Evolutionary conservation across 805 yeast genomes (phyloP), one percentile per base, ranked within the genome.

Genomic region (Candida rishiriensis): DNA sequence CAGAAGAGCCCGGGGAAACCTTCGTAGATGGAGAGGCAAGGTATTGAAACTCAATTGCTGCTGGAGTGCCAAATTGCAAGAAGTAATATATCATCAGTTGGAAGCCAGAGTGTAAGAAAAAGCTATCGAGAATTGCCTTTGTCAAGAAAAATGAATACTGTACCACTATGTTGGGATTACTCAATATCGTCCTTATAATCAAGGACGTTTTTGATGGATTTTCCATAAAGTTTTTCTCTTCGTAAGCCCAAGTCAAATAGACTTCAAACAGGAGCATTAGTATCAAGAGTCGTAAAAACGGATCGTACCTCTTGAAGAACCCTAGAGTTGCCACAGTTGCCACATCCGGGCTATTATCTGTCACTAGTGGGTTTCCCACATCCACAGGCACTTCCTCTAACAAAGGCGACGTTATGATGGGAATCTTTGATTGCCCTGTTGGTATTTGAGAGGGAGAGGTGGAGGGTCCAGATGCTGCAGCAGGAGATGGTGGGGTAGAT

Each of bases 201-300:
- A 51, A 51, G 14, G 66, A 65, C 35, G 58, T 49, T 17, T 46
- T 48, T 11, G 42, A 40, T 9, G 43, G 45, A 33, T 52, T 48
- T 18, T 54, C 61, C 29, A 57, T 50, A 34, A 57, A 56, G 43
- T 72, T 75, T 52, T 77, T 79, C 61, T 91, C 99, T 48, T 85
- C 90, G 44, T 83, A 79, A 0, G 96, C 96, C 98, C 99, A 93
- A 1, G 80, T 81, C 41, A 93, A 64, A 60, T 93, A 93, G 4
- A 91, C 91, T 54, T 93, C 97, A 55, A 91, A 88, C 13, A 93
- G 71, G 0, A 86, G 68, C 42, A 85, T 71, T 33, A 91, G 69
- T 3, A 85, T 52, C 52, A 85, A 66, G 32, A 85, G 64, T 29
- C 91, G 64, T n/a, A 68, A 38, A 13, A 55, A 54, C 0, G 55